Percentiles rank a stretch among this genome's conserved stretches.
phyloP scores from a whole-genome alignment of 164 flowering plant genomes.

The Malania oleifera region DNA sequence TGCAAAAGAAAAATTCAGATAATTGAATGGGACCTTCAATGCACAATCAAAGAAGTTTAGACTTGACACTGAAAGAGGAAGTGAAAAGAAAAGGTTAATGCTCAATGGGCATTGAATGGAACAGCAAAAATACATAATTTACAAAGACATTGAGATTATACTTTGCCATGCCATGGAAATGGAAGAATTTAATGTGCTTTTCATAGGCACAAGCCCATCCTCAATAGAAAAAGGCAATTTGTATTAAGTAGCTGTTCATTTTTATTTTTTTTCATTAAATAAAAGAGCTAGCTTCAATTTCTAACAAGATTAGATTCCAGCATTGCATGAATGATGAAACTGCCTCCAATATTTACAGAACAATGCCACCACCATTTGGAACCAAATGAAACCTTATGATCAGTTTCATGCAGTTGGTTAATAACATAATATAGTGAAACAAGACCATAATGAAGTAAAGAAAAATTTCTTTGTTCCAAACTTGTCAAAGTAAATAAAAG shows the following conservation, averaged over 20 bases:
- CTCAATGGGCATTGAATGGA: too few species aligned
- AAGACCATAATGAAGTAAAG: neutral
- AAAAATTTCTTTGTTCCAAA: neutral
- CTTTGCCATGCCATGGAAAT: too few species aligned
- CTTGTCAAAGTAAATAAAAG: neutral
- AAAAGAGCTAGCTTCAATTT: neutral
- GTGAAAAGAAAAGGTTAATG: neutral
- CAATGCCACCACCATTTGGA: neutral
- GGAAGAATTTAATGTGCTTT: too few species aligned
- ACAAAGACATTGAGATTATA: too few species aligned
- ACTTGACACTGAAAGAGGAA: neutral
- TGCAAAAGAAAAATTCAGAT: conserved; percentile 23
- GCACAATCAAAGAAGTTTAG: neutral
- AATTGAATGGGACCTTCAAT: neutral
- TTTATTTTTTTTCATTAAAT: too few species aligned
- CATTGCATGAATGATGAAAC: too few species aligned
- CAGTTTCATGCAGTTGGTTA: neutral
- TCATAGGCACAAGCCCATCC: too few species aligned
- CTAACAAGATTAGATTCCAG: neutral
- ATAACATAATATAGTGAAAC: neutral
- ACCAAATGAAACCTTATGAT: neutral
- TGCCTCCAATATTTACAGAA: neutral
- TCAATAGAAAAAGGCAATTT: too few species aligned
- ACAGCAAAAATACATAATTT: too few species aligned
- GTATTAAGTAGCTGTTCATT: too few species aligned